These are phyloP conservation scores for Dicorynia guianensis DNA, from an alignment of 306 rosid genomes.

Conservation along the genomic window DNA sequence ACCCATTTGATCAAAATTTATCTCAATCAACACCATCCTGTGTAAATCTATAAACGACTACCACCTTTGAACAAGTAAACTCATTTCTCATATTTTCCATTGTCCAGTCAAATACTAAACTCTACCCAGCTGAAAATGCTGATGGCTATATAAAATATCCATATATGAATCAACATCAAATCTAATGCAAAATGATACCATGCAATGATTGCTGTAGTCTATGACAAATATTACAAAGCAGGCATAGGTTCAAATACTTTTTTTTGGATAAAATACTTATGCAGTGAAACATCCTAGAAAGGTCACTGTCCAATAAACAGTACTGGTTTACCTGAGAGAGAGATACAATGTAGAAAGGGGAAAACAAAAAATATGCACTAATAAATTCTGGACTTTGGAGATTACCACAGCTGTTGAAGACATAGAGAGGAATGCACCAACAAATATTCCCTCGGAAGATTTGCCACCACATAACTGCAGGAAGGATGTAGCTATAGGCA, in stretches of 20 bases:
- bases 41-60: constrained; percentile 12
- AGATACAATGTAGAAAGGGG: constrained; percentile 14
- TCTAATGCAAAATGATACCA: constrained; percentile 25
- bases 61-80: constrained; percentile 26
- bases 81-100: constrained; percentile 29
- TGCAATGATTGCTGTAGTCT: constrained; percentile 22
- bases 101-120: constrained; percentile 26
- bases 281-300: constrained; percentile 19
- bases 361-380: constrained; percentile 30
- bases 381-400: constrained; percentile 11
- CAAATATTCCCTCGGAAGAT: constrained; percentile 90
- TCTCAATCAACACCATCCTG: constrained; percentile 24
- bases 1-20: constrained; percentile 22
- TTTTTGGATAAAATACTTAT: constrained; percentile 1
- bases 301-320: constrained; percentile 19
- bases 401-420: constrained; percentile 98
- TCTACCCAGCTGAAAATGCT: constrained; percentile 1
- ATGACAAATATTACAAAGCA: constrained; percentile 24
- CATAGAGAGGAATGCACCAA: constrained; percentile 91
- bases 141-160: constrained; percentile 30
- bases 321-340: constrained; percentile 13
- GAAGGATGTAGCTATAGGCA: constrained; percentile 45
- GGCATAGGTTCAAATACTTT: constrained; percentile 25
- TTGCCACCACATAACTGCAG: constrained; percentile 97
- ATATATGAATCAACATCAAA: constrained; percentile 29